Evolutionary conservation across 140 eudicot genomes (phyloP).

Genomic region (Cichorium intybus): DNA sequence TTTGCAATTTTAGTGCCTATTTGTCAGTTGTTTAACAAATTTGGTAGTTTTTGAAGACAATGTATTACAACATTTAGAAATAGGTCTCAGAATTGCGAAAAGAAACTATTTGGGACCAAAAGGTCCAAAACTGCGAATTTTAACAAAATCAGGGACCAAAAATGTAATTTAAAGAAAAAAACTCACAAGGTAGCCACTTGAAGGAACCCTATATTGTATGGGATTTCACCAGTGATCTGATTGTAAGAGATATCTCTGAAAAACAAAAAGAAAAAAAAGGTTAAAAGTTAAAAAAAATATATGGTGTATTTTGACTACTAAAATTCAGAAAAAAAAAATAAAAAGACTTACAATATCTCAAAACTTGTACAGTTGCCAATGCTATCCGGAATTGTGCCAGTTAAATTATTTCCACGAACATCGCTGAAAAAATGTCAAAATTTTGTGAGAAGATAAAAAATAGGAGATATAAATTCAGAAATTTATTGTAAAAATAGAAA

Average conservation of each 20-base stretch:
- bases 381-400: slow-evolving; percentile 82
- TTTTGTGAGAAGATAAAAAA: not conserved
- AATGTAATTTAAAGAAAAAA: not conserved
- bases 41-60: no score
- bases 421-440: slow-evolving; percentile 40
- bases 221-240: slow-evolving; percentile 82
- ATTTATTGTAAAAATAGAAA: not conserved
- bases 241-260: slow-evolving; percentile 94
- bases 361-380: slow-evolving; percentile 95
- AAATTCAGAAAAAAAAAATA: not conserved
- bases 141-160: not conserved
- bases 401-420: slow-evolving; percentile 71
- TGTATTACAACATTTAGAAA: no score
- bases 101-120: no score
- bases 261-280: slow-evolving; percentile 28
- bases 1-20: not conserved
- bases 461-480: not conserved
- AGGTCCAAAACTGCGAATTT: no score
- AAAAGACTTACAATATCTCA: slow-evolving; percentile 65
- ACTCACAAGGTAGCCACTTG: slow-evolving; percentile 94
- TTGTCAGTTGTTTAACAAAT: no score
- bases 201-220: slow-evolving; percentile 85
- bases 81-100: no score
- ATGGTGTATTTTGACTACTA: not conserved
- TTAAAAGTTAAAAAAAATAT: not conserved